Base-by-base conservation (phyloP, 805 yeast species). In the Wickerhamomyces xylosicus region DNA sequence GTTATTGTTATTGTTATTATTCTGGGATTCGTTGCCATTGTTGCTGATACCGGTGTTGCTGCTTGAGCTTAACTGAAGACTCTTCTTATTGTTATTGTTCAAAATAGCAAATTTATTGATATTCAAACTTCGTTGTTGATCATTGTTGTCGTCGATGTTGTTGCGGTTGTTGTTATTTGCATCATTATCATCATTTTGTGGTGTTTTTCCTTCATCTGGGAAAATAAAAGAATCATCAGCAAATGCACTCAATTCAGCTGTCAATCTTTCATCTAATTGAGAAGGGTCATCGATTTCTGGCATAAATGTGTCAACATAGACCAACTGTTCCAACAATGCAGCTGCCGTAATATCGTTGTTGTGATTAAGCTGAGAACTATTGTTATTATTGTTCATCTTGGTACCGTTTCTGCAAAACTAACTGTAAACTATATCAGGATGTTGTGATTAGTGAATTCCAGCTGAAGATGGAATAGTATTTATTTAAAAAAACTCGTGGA, bases 221-320 rank as follows among this genome's bases (percentile, higher is more conserved):
- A 83, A 83, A 3, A 83, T 72, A 47, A 83, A 83, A 3, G 85
- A 71, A 42, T 81, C 89, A 49, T 82, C 89, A 0, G 89, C 90
- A 67, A 83, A 83, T 1, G 87, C 89, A 15, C 85, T 83, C 45
- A 83, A 66, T 52, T 83, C 92, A 15, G 73, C 74, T 5, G 76
- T 70, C 19, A 73, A 49, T 37, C 72, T 69, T 44, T 72, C 77
- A 47, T 73, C 78, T 20, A 72, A 61, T 31, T 62, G 61, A 8
- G 58, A 47, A 5, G 61, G 62, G 61, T 63, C 59, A 44, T 62
- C 63, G 53, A 59, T 47, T 49, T 70, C 73, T 5, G 77, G 76
- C 66, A 83, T 72, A 52, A 82, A 80, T 44, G 79, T 80, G 54
- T 83, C 94, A 28, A 83, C 84, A 49, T 81, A 83, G 2, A 84